phyloP scores from a whole-genome alignment of 768 basidiomycete genomes.

The Auriscalpium microsporum region DNA sequence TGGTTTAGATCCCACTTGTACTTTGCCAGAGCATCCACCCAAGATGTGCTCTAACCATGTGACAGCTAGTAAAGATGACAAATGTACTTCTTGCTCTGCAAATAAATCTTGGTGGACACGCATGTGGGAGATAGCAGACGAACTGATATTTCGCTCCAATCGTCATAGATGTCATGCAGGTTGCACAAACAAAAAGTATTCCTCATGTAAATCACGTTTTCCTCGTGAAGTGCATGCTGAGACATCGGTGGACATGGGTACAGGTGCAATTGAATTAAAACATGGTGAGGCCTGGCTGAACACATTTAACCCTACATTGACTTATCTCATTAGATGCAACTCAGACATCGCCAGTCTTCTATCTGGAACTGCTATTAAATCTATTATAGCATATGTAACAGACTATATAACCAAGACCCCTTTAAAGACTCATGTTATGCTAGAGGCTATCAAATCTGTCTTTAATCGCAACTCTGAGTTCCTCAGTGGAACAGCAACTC shows the following conservation, averaged over 20 bases:
- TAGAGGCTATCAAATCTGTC: constrained; percentile 22
- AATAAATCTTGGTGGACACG: background rate
- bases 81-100: no score
- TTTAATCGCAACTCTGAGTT: constrained; percentile 19
- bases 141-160: constrained; percentile 5
- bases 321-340: constrained; percentile 31
- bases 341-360: constrained; percentile 30
- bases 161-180: constrained; percentile 15
- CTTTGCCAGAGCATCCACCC: no score
- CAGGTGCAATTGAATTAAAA: constrained; percentile 23
- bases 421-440: constrained; percentile 32
- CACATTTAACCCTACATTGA: constrained; percentile 21
- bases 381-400: constrained; percentile 17
- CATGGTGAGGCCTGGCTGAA: constrained; percentile 30
- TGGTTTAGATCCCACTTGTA: no score
- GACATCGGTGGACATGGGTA: constrained; percentile 21
- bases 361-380: constrained; percentile 3
- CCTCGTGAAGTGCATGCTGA: constrained; percentile 22
- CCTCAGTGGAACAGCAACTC: background rate
- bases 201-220: constrained; percentile 27
- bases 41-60: no score
- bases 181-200: constrained; percentile 20
- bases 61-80: no score
- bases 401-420: constrained; percentile 36
- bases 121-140: constrained; percentile 1